Conservation (phyloP, 2,329 filamentous ascomycete genomes). For the Alternaria gaisen region DNA sequence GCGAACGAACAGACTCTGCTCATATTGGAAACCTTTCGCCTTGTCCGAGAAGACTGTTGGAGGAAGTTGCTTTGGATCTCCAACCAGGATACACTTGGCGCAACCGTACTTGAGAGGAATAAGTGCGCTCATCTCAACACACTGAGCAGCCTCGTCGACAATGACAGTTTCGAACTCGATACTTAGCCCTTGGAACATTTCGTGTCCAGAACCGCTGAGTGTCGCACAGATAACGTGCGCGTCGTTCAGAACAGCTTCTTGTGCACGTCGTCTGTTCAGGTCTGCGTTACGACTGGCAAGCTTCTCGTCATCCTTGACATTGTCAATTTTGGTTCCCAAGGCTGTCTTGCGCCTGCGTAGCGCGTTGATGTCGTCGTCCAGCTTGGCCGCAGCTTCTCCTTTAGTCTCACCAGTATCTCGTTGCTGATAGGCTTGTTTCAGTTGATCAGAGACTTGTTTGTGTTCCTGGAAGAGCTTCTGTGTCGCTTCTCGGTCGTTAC, state of each 20-base stretch:
- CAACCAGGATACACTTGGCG: constrained; percentile 94
- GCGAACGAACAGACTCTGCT: constrained; percentile 96
- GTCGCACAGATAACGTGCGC: constrained; percentile 95
- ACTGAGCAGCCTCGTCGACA: constrained; percentile 97
- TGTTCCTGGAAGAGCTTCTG: constrained; percentile 76
- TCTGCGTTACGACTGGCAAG: constrained; percentile 84
- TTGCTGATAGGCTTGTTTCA: constrained; percentile 74
- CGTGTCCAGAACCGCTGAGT: constrained; percentile 92
- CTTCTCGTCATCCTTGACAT: constrained; percentile 84
- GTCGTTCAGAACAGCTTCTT: constrained; percentile 89
- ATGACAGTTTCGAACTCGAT: constrained; percentile 99
- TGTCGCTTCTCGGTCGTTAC: constrained; percentile 60
- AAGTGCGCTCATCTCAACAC: constrained; percentile 93
- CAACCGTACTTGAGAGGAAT: constrained; percentile 98
- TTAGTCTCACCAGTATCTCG: constrained; percentile 69
- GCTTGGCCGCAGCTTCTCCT: constrained; percentile 67
- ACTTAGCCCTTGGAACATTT: constrained; percentile 93
- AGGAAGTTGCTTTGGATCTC: constrained; percentile 95
- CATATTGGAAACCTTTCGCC: constrained; percentile 90
- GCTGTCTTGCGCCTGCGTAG: constrained; percentile 78
- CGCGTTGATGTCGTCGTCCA: constrained; percentile 80
- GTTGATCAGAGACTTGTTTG: constrained; percentile 67
- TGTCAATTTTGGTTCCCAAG: constrained; percentile 85
- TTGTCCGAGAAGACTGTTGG: constrained; percentile 95
- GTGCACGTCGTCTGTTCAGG: constrained; percentile 80